These are phyloP conservation scores for Mortierella sp. DNA, from an alignment of 371 early-diverging fungal species.

Conservation along the genomic window DNA sequence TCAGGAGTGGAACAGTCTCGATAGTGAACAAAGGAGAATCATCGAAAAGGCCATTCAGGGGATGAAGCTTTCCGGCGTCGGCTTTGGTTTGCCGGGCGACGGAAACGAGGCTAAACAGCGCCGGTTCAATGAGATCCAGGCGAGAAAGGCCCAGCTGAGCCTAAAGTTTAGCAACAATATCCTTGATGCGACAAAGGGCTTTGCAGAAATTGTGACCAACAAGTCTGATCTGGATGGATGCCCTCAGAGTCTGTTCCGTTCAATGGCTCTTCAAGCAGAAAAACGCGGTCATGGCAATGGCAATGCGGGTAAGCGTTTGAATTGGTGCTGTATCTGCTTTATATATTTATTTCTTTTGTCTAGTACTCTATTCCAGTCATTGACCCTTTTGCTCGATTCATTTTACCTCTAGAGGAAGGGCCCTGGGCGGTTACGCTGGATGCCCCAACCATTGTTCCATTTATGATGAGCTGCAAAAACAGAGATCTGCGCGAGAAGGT, in stretches of 20 bases:
- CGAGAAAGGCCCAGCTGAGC: constrained; percentile 64
- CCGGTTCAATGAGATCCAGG: constrained; percentile 68
- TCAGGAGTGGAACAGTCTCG: constrained; percentile 56
- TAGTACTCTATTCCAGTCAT: too few relatives aligned
- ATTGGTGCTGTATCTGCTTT: background rate
- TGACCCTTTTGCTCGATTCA: background rate
- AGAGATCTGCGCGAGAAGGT: constrained; percentile 67
- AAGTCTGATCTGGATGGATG: constrained; percentile 63
- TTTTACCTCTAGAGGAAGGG: constrained; percentile 39
- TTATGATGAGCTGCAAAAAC: constrained; percentile 73
- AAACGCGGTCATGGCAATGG: constrained; percentile 54
- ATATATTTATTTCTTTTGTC: background rate
- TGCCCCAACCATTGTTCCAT: constrained; percentile 67
- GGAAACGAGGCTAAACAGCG: constrained; percentile 60
- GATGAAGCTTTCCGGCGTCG: constrained; percentile 73
- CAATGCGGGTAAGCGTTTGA: constrained; percentile 29
- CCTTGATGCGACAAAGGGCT: constrained; percentile 72
- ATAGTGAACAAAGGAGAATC: constrained; percentile 67
- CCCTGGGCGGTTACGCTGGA: constrained; percentile 73
- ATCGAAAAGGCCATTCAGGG: constrained; percentile 63
- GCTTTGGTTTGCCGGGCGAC: constrained; percentile 55
- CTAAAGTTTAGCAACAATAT: constrained; percentile 69
- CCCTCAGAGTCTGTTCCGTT: constrained; percentile 59
- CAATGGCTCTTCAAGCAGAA: constrained; percentile 63
- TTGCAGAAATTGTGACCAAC: constrained; percentile 59